A percentile compares a stretch with the other conserved stretches of the same genome.
Evolutionary conservation across 306 rosid species (phyloP).

Genomic region (Cicer pinnatifidum): DNA sequence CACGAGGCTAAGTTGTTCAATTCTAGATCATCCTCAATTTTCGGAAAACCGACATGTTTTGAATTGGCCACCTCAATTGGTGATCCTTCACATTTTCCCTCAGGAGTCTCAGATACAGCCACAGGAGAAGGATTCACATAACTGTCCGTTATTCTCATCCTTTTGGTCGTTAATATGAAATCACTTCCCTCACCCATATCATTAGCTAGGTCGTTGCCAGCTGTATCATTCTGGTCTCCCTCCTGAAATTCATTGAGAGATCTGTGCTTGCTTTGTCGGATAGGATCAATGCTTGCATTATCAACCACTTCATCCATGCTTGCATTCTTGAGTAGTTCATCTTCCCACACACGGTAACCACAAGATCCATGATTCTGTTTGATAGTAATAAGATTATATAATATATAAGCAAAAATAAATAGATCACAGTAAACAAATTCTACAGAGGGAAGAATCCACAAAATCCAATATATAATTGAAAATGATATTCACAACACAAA

Average conservation of each 20-base stretch:
- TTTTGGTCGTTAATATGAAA: conserved; percentile 19
- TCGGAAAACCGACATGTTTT: conserved; percentile 10
- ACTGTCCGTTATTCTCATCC: conserved; percentile 23
- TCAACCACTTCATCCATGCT: background rate
- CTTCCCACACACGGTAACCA: conserved; percentile 41
- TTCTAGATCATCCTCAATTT: conserved; percentile 21
- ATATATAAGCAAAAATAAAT: conserved; percentile 4
- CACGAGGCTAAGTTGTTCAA: conserved; percentile 22
- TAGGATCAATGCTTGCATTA: conserved; percentile 23
- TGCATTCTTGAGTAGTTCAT: conserved; percentile 17
- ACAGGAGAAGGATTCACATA: background rate
- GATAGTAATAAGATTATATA: conserved; percentile 20
- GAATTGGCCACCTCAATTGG: background rate
- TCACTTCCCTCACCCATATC: conserved; percentile 22
- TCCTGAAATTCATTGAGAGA: conserved; percentile 24
- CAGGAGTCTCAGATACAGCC: background rate
- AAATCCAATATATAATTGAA: background rate
- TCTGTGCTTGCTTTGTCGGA: conserved; percentile 19
- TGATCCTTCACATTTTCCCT: conserved; percentile 26
- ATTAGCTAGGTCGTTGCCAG: background rate
- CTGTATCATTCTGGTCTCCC: background rate
- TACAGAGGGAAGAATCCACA: conserved; percentile 7
- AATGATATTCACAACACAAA: background rate
- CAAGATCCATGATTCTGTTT: conserved; percentile 50
- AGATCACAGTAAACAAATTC: conserved; percentile 8